Base-by-base conservation (phyloP, 305 asterid genomes). In the Fraxinus albicans region DNA sequence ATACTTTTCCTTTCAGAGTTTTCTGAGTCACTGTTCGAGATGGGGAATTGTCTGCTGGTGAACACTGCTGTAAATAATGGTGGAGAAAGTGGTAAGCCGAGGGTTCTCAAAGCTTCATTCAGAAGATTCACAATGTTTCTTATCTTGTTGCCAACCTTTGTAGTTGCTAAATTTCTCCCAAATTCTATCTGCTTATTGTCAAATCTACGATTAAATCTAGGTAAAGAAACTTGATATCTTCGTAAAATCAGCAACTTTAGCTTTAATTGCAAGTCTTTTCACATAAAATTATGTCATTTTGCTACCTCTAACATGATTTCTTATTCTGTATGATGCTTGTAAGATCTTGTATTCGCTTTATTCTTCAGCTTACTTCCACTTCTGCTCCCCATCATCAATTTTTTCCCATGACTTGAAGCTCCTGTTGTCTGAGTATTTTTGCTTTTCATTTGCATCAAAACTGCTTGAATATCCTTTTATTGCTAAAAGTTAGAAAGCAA, bases 11-110 rank as follows among this genome's bases (percentile, higher is more conserved):
- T 72, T 70, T 17, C 84, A 89, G 91, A 89, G 79, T 89, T 89
- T 86, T 89, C 92, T 4, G 92, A 88, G 84, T 89, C 92, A 53
- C 58, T 88, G 80, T 33, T 81, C 79, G 92, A 89, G 86, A 89
- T 89, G 92, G 92, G 92, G 35, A 88, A 79, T 82, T 89, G 90
- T 76, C 83, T 89, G 25, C 36, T 88, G 84, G 91, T 88, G 89
- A 89, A 88, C 77, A 88, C 89, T 67, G 76, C 86, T n/a, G 38
- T 83, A 70, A 84, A 82, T 83, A 72, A 72, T 82, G 88, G 80
- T 78, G 90, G 88, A 82, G 90, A 88, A 85, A 81, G 83, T 78
- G 88, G 92, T 88, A 80, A 83, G 87, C 42, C 42, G 2, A 33
- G 42, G 9, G 76, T 31, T 70, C 42, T 70, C 76, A 70, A 77